Evolutionary conservation across 352 stramenopile species (phyloP).

Genomic region (Globisporangium carolinianum): DNA sequence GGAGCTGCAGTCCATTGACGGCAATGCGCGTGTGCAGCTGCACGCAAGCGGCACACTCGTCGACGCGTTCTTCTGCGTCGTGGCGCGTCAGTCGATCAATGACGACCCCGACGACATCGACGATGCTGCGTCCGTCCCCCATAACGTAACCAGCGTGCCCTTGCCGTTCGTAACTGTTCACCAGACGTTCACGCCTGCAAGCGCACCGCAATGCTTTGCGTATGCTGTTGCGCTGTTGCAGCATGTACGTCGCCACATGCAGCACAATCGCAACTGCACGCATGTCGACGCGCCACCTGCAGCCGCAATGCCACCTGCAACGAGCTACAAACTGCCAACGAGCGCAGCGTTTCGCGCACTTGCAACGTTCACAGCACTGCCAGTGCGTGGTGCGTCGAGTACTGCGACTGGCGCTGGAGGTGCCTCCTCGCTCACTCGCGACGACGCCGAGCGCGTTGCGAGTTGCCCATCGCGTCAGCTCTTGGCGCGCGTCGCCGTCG

Average conservation of each 20-base stretch:
- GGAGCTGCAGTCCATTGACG: constrained; percentile 64
- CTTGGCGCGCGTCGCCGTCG: constrained; percentile 32
- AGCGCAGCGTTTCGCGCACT: constrained; percentile 38
- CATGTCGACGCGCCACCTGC: too few relatives aligned
- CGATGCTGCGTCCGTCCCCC: background rate
- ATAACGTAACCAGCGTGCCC: too few relatives aligned
- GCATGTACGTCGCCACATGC: constrained; percentile 10
- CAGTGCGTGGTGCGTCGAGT: too few relatives aligned
- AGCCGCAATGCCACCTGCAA: background rate
- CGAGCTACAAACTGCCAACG: constrained; percentile 21
- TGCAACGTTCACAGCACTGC: constrained; percentile 39
- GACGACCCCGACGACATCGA: constrained; percentile 2
- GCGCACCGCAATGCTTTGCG: constrained; percentile 27
- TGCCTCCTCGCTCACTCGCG: background rate
- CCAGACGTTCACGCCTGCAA: constrained; percentile 31
- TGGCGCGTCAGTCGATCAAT: constrained; percentile 19
- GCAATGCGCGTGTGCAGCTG: constrained; percentile 34
- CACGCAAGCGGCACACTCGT: constrained; percentile 29
- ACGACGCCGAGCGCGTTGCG: constrained; percentile 35
- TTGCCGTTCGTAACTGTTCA: constrained; percentile 26
- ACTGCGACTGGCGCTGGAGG: too few relatives aligned
- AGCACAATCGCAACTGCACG: too few relatives aligned
- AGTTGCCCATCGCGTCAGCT: constrained; percentile 29
- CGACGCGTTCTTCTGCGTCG: constrained; percentile 27
- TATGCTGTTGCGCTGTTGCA: constrained; percentile 32